These are phyloP conservation scores for Starmerella vaccinii DNA, from an alignment of 805 yeast species.

Conservation along the genomic window DNA sequence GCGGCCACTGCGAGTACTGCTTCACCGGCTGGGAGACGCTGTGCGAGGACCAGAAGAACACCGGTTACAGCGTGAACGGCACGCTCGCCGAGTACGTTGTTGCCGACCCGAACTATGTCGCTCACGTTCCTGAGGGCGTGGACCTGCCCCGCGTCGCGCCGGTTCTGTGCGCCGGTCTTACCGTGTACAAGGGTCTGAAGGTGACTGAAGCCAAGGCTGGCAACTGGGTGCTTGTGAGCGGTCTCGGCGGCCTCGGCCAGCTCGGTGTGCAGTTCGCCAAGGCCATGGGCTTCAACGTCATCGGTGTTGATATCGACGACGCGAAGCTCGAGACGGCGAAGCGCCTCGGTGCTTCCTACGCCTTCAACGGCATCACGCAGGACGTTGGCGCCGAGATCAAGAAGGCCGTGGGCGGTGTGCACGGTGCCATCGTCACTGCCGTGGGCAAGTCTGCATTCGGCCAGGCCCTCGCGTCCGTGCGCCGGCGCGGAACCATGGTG, in stretches of 20 bases:
- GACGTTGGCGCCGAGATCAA: slow-evolving; percentile 42
- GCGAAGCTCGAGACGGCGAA: slow-evolving; percentile 47
- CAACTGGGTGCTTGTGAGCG: slow-evolving; percentile 66
- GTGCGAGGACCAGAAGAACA: slow-evolving; percentile 58
- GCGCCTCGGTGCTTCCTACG: slow-evolving; percentile 56
- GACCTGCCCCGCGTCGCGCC: slow-evolving; percentile 73
- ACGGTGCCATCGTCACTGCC: slow-evolving; percentile 66
- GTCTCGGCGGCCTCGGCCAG: slow-evolving; percentile 73
- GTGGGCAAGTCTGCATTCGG: slow-evolving; percentile 59
- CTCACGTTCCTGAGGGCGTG: slow-evolving; percentile 60
- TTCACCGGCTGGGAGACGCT: slow-evolving; percentile 55
- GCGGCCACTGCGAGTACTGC: slow-evolving; percentile 70
- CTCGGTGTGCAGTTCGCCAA: slow-evolving; percentile 64
- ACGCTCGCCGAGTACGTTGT: slow-evolving; percentile 86
- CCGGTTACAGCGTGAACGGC: slow-evolving; percentile 86
- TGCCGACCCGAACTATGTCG: slow-evolving; percentile 81
- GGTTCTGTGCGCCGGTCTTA: slow-evolving; percentile 82
- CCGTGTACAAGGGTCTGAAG: slow-evolving; percentile 83
- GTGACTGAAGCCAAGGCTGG: slow-evolving; percentile 62
- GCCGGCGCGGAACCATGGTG: slow-evolving; percentile 61
- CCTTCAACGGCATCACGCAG: slow-evolving; percentile 44
- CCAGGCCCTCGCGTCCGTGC: slow-evolving; percentile 49
- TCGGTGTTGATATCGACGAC: slow-evolving; percentile 63
- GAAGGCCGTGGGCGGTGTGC: slow-evolving; percentile 64
- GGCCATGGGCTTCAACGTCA: slow-evolving; percentile 65